A percentile compares a stretch with the other conserved stretches of the same genome.
These are phyloP conservation scores for Gastrolobium bilobum DNA, from an alignment of 306 rosid species.

Conservation along the genomic window DNA sequence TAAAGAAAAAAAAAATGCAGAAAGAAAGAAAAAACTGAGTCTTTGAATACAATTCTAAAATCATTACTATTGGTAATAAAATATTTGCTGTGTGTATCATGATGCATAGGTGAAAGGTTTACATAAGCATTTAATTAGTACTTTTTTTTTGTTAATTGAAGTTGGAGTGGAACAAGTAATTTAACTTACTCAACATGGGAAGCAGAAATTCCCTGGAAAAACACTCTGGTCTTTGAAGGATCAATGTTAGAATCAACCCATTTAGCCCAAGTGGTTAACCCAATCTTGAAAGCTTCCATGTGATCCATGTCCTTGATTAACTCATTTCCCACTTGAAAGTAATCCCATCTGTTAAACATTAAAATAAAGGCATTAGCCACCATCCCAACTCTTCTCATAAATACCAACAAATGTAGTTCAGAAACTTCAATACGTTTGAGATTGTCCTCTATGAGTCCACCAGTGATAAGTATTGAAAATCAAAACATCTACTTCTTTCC, in stretches of 20 bases:
- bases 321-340: constrained; percentile 59
- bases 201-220: constrained; percentile 75
- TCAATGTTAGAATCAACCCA: constrained; percentile 69
- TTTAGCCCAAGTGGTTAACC: constrained; percentile 66
- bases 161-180: neutral
- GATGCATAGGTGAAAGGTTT: neutral
- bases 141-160: neutral
- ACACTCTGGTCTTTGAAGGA: constrained; percentile 63
- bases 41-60: neutral
- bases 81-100: neutral
- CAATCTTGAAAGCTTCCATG: constrained; percentile 70
- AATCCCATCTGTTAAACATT: constrained; percentile 67
- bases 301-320: constrained; percentile 69
- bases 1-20: neutral
- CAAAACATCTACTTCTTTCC: constrained; percentile 64
- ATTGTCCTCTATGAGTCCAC: constrained; percentile 72
- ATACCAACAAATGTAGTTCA: neutral
- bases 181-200: constrained; percentile 61
- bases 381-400: neutral
- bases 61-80: neutral
- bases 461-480: constrained; percentile 74
- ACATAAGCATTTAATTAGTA: neutral
- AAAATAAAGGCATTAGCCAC: constrained; percentile 19
- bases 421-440: constrained; percentile 52
- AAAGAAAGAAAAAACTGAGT: neutral